A percentile compares a stretch with the other conserved stretches of the same genome.
Conservation (phyloP, 139 green algal genomes). For the Tetraselmis chui region DNA sequence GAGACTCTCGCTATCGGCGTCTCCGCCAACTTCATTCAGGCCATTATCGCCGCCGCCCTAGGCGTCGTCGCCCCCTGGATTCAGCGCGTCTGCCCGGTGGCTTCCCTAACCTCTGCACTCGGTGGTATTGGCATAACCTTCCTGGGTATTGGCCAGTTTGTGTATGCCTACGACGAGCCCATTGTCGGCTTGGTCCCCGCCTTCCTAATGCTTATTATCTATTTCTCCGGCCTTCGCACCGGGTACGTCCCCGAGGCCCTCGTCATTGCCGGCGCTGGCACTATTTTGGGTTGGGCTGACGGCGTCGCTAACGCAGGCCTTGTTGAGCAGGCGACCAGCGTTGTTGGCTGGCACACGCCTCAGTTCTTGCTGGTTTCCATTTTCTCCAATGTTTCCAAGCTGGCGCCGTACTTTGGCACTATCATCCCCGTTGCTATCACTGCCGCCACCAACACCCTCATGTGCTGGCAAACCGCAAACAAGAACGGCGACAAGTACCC, state of each 20-base stretch:
- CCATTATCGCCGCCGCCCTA: not conserved
- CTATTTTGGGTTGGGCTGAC: not conserved
- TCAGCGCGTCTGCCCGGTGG: not conserved
- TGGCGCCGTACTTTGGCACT: not conserved
- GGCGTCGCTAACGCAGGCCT: not conserved
- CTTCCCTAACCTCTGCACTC: not conserved
- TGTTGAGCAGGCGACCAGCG: not conserved
- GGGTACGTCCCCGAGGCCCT: not conserved
- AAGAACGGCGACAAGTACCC: slow-evolving; percentile 12
- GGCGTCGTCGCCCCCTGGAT: not conserved
- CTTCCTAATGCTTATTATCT: not conserved
- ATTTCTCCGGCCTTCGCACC: not conserved
- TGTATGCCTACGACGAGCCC: not conserved
- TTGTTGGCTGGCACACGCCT: not conserved
- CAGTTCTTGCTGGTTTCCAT: not conserved
- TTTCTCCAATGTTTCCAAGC: not conserved
- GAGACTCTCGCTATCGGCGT: not conserved
- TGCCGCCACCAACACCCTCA: not conserved
- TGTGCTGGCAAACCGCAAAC: slow-evolving; percentile 1
- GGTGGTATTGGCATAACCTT: not conserved
- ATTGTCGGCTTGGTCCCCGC: not conserved
- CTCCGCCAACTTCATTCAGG: not conserved
- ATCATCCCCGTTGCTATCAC: not conserved
- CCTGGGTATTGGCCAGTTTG: not conserved
- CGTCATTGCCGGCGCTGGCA: not conserved